Conservation (phyloP, 768 basidiomycete species). For the Hygrocybe punicea region DNA sequence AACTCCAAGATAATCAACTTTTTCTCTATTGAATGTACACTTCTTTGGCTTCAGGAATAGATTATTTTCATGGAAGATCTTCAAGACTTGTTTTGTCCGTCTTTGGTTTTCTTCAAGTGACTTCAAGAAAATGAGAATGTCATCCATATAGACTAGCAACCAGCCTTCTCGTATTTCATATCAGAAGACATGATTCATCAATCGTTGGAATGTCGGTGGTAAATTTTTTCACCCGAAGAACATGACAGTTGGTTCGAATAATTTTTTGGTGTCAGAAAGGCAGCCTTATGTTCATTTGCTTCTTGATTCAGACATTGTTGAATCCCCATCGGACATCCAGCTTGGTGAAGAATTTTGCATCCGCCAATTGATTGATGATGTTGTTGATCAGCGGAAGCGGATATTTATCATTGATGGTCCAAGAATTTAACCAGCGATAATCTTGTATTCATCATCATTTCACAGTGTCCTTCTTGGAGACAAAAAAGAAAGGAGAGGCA, state of each 20-base stretch:
- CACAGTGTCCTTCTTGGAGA: constrained; percentile 22
- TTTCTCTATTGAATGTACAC: constrained; percentile 26
- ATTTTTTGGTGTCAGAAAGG: constrained; percentile 7
- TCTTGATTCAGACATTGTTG: constrained; percentile 2
- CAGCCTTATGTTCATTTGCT: constrained; percentile 13
- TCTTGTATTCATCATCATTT: constrained; percentile 29
- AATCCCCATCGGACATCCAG: constrained; percentile 38
- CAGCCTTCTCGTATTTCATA: constrained; percentile 22
- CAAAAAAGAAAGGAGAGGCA: constrained; percentile 25
- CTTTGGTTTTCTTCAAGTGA: constrained; percentile 12
- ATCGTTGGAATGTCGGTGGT: constrained; percentile 20
- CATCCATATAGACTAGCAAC: constrained; percentile 42
- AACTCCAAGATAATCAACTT: constrained; percentile 30
- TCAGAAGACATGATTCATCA: constrained; percentile 17
- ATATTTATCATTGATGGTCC: constrained; percentile 35
- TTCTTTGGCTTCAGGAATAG: constrained; percentile 40
- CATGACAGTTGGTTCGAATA: constrained; percentile 12
- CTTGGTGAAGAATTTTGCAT: constrained; percentile 29
- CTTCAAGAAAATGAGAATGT: constrained; percentile 37
- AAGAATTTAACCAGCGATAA: constrained; percentile 34
- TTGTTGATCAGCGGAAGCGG: constrained; percentile 34
- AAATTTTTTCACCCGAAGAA: constrained; percentile 20
- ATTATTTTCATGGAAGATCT: constrained; percentile 25
- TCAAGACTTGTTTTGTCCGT: constrained; percentile 22
- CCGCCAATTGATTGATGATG: constrained; percentile 23